These are phyloP conservation scores for Thermothelomyces thermophilus DNA, from an alignment of 2,329 filamentous ascomycete species.

Conservation along the genomic window DNA sequence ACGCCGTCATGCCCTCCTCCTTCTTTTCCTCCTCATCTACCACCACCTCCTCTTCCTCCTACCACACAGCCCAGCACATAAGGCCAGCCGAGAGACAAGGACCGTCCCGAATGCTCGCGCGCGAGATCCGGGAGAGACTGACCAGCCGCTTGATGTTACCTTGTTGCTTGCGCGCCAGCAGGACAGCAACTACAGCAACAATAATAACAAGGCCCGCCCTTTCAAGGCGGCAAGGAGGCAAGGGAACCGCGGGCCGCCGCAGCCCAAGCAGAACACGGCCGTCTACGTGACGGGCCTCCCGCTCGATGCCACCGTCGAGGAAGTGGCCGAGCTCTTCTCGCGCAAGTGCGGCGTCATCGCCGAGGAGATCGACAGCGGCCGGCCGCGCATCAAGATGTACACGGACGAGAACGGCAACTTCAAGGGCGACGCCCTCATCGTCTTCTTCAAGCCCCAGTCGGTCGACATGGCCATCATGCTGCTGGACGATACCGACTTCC, in stretches of 20 bases:
- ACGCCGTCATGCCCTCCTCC: slow-evolving; percentile 14
- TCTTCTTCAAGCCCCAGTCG: slow-evolving; percentile 94
- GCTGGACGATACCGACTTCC: slow-evolving; percentile 75
- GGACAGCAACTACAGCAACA: slow-evolving; percentile 30
- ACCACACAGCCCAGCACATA: slow-evolving; percentile 6
- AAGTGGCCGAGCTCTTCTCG: slow-evolving; percentile 78
- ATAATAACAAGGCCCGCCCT: slow-evolving; percentile 30
- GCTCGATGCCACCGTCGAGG: slow-evolving; percentile 66
- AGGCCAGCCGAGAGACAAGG: slow-evolving; percentile 14
- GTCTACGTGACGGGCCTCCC: slow-evolving; percentile 90
- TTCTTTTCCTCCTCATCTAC: too few relatives aligned
- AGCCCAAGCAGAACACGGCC: slow-evolving; percentile 69
- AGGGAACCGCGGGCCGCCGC: slow-evolving; percentile 34
- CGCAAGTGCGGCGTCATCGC: slow-evolving; percentile 83
- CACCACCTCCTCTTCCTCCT: slow-evolving; percentile 14
- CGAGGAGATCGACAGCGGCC: slow-evolving; percentile 84
- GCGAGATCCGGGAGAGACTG: slow-evolving; percentile 21
- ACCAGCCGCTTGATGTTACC: slow-evolving; percentile 24
- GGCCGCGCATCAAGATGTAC: slow-evolving; percentile 90
- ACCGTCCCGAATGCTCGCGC: slow-evolving; percentile 12
- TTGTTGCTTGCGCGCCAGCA: slow-evolving; percentile 22
- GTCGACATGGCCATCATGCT: slow-evolving; percentile 78
- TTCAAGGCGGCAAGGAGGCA: slow-evolving; percentile 39
- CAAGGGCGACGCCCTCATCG: slow-evolving; percentile 87
- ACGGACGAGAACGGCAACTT: slow-evolving; percentile 71